phyloP scores from a whole-genome alignment of 305 asterid genomes.

The Euphrasia arctica region DNA sequence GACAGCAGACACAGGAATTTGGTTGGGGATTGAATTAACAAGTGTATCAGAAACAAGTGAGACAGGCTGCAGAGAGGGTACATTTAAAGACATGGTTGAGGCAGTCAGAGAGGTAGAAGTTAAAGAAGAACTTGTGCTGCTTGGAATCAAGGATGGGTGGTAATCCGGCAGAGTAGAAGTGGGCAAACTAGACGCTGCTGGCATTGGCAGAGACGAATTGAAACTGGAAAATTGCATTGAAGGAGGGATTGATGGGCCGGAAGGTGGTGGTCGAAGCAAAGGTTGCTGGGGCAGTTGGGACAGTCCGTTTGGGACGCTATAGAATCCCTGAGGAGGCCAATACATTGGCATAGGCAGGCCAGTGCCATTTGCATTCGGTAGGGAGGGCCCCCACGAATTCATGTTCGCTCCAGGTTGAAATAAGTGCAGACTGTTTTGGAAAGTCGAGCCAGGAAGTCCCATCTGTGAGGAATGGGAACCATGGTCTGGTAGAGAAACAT shows the following conservation, averaged over 20 bases:
- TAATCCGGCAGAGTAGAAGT: slow-evolving; percentile 51
- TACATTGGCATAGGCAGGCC: slow-evolving; percentile 80
- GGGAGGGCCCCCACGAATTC: slow-evolving; percentile 76
- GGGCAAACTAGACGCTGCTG: slow-evolving; percentile 41
- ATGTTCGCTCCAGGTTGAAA: slow-evolving; percentile 80
- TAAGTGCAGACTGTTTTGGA: slow-evolving; percentile 64
- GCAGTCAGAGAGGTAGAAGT: slow-evolving; percentile 43
- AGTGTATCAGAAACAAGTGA: slow-evolving; percentile 46
- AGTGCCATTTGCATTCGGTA: slow-evolving; percentile 61
- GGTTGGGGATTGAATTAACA: slow-evolving; percentile 34
- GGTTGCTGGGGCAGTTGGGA: slow-evolving; percentile 78
- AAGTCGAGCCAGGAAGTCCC: slow-evolving; percentile 53
- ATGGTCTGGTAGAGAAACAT: slow-evolving; percentile 47
- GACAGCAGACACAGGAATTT: slow-evolving; percentile 38
- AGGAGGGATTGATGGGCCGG: slow-evolving; percentile 60
- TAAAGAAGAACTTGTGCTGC: slow-evolving; percentile 36
- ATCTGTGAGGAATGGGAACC: slow-evolving; percentile 48
- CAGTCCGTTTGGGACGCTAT: slow-evolving; percentile 64
- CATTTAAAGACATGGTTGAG: slow-evolving; percentile 39
- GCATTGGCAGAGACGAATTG: slow-evolving; percentile 54
- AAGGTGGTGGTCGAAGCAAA: slow-evolving; percentile 69
- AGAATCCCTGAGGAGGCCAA: slow-evolving; percentile 61
- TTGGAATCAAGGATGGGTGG: slow-evolving; percentile 42
- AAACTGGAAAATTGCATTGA: slow-evolving; percentile 65
- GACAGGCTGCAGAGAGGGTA: slow-evolving; percentile 48